phyloP scores from a whole-genome alignment of 306 rosid genomes.

The Vigna radiata region DNA sequence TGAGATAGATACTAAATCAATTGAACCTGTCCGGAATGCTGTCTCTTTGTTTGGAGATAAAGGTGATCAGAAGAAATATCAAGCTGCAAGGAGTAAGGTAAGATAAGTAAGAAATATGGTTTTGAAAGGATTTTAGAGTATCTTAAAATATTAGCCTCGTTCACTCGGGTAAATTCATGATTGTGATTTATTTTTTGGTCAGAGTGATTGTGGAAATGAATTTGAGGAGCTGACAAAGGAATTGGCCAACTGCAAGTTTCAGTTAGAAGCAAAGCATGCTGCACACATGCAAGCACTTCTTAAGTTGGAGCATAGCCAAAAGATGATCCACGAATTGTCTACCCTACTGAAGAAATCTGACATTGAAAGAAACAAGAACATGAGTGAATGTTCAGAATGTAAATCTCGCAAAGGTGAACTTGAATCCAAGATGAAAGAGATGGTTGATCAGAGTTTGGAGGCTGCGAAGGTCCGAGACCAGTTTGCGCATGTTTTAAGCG shows the following conservation, averaged over 20 bases:
- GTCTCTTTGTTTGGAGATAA: slow-evolving; percentile 72
- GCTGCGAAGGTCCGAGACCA: slow-evolving; percentile 48
- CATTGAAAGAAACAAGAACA: slow-evolving; percentile 60
- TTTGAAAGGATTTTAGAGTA: not conserved
- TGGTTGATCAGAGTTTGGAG: slow-evolving; percentile 52
- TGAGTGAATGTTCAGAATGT: slow-evolving; percentile 48
- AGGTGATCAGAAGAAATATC: slow-evolving; percentile 56
- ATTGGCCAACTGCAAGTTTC: slow-evolving; percentile 70
- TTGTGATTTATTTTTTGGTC: slow-evolving; percentile 4
- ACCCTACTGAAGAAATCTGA: slow-evolving; percentile 59
- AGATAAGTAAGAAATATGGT: slow-evolving; percentile 35
- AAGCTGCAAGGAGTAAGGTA: slow-evolving; percentile 53
- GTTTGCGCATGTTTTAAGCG: slow-evolving; percentile 54
- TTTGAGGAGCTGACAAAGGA: slow-evolving; percentile 64
- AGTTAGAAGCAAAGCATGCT: slow-evolving; percentile 77
- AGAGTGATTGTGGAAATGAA: slow-evolving; percentile 61
- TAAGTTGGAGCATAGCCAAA: slow-evolving; percentile 65
- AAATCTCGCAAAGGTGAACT: slow-evolving; percentile 46
- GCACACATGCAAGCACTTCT: slow-evolving; percentile 71
- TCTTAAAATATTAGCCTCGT: not conserved
- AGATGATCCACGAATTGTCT: slow-evolving; percentile 60
- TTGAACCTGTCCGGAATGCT: slow-evolving; percentile 74
- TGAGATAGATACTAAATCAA: slow-evolving; percentile 80
- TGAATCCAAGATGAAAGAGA: slow-evolving; percentile 59
- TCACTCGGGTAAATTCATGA: slow-evolving; percentile 1